Evolutionary conservation across 176 grass and related monocot genomes (phyloP).

Genomic region (Oryza meridionalis): DNA sequence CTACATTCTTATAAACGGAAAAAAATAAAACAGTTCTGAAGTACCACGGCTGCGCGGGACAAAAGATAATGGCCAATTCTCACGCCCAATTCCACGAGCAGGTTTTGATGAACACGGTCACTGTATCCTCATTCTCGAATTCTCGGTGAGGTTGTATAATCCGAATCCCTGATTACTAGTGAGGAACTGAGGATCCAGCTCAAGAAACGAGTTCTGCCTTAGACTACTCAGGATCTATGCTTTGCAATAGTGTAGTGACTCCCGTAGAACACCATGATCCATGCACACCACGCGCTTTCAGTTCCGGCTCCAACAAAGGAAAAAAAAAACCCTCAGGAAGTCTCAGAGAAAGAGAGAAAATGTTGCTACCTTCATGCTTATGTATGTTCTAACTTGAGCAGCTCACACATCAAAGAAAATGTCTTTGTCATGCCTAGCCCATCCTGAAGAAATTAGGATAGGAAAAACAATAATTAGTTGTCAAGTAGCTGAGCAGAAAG

Average conservation of each 20-base stretch:
- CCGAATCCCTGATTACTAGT: background rate
- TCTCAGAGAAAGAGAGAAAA: background rate
- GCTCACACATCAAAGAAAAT: constrained; percentile 30
- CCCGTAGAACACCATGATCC: constrained; percentile 20
- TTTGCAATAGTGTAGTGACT: background rate
- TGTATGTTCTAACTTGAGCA: constrained; percentile 24
- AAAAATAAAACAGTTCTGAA: constrained; percentile 2
- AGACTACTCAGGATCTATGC: background rate
- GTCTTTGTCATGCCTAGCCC: constrained; percentile 43
- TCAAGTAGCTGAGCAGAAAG: constrained; percentile 36
- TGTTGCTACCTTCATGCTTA: constrained; percentile 16
- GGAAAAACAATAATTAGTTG: constrained; percentile 33
- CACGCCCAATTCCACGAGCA: background rate
- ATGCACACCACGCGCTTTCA: background rate
- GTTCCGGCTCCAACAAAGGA: background rate
- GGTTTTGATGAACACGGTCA: background rate
- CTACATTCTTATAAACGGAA: background rate
- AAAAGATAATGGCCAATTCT: constrained; percentile 16
- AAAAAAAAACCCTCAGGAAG: constrained; percentile 14
- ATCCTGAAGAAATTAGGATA: constrained; percentile 41
- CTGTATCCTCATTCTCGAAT: constrained; percentile 11
- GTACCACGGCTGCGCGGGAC: background rate
- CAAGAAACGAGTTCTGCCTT: constrained; percentile 13
- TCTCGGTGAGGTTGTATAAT: background rate
- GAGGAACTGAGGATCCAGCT: constrained; percentile 26